phyloP scores from a whole-genome alignment of 1,139 yeast genomes.

The Blastobotrys indianensis region DNA sequence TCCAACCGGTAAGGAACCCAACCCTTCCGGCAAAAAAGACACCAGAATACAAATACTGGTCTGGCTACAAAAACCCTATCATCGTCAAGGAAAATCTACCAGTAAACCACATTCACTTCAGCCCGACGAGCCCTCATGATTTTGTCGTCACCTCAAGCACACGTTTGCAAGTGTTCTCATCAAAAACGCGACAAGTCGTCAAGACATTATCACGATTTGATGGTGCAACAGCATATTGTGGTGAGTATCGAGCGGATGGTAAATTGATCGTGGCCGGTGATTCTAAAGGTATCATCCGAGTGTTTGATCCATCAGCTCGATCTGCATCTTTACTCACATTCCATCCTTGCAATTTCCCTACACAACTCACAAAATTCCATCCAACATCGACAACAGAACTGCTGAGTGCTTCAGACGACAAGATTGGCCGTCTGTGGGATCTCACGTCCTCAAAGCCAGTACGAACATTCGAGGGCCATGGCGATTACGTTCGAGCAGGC shows the following conservation, averaged over 20 bases:
- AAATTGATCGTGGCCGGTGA: slow-evolving; percentile 81
- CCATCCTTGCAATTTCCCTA: slow-evolving; percentile 77
- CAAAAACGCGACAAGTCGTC: slow-evolving; percentile 84
- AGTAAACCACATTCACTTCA: slow-evolving; percentile 80
- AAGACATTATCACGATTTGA: slow-evolving; percentile 88
- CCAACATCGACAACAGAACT: slow-evolving; percentile 66
- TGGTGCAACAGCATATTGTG: slow-evolving; percentile 55
- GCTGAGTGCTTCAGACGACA: slow-evolving; percentile 87
- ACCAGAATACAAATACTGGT: slow-evolving; percentile 93
- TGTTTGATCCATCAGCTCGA: slow-evolving; percentile 70
- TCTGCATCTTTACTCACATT: slow-evolving; percentile 73
- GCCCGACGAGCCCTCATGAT: slow-evolving; percentile 81
- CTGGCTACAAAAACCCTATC: slow-evolving; percentile 77
- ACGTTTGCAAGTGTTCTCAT: slow-evolving; percentile 83
- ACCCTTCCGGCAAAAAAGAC: slow-evolving; percentile 79
- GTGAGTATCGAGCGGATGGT: slow-evolving; percentile 80
- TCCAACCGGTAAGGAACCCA: slow-evolving; percentile 66
- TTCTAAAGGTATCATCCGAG: slow-evolving; percentile 79
- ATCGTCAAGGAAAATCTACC: slow-evolving; percentile 91
- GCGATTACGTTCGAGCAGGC: slow-evolving; percentile 84
- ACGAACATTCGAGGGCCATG: slow-evolving; percentile 65
- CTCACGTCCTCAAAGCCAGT: slow-evolving; percentile 70
- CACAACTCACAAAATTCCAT: slow-evolving; percentile 92
- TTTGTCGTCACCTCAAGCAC: slow-evolving; percentile 93
- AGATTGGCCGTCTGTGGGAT: slow-evolving; percentile 81